Percentiles rank a stretch among this genome's conserved stretches.
Conservation (phyloP, 805 yeast species). For the Kazachstania psychrophila region DNA sequence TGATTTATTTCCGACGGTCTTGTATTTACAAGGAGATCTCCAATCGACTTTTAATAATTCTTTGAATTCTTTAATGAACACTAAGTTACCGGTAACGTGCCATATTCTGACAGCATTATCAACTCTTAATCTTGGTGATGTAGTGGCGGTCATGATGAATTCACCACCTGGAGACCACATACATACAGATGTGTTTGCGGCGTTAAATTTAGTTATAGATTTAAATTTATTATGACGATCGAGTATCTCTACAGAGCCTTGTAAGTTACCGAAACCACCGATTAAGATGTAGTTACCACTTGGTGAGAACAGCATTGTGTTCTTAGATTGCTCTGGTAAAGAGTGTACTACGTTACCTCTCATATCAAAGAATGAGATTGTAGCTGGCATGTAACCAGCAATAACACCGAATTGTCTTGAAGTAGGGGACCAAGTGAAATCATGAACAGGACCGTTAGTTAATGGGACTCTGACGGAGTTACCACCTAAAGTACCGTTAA, state of each 20-base stretch:
- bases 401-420: constrained; percentile 96
- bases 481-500: constrained; percentile 75
- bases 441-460: constrained; percentile 94
- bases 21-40: constrained; percentile 45
- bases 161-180: constrained; percentile 98
- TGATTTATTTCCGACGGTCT: constrained; percentile 20
- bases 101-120: constrained; percentile 92
- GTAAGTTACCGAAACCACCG: constrained; percentile 97
- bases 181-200: constrained; percentile 91
- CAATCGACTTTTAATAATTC: constrained; percentile 78
- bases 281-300: constrained; percentile 84
- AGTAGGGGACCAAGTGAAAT: constrained; percentile 93
- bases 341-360: constrained; percentile 82
- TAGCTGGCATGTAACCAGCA: constrained; percentile 96
- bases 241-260: constrained; percentile 90
- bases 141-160: constrained; percentile 87
- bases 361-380: constrained; percentile 87
- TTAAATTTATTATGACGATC: constrained; percentile 82
- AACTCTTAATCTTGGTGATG: constrained; percentile 92
- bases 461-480: constrained; percentile 82
- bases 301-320: constrained; percentile 86
- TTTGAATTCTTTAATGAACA: constrained; percentile 66
- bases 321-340: constrained; percentile 79
- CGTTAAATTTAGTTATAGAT: constrained; percentile 75
- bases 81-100: constrained; percentile 80